Conservation (phyloP, 2,329 filamentous ascomycete species). For the Plenodomus lindquistii region DNA sequence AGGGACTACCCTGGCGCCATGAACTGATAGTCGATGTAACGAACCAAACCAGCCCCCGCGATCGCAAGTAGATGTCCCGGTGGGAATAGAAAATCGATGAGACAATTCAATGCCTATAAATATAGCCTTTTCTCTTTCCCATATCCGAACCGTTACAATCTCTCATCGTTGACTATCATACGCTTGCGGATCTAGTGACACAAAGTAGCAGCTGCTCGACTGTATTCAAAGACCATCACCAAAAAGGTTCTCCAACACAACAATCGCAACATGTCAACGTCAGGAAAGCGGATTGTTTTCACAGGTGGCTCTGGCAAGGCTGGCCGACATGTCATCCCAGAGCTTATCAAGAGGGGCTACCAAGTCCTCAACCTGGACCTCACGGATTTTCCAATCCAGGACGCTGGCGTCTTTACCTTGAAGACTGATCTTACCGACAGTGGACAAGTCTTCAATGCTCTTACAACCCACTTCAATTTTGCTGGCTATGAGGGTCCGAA, state of each 20-base stretch:
- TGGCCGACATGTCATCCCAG: slow-evolving; percentile 58
- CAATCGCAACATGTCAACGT: slow-evolving; percentile 21
- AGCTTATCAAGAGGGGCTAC: slow-evolving; percentile 56
- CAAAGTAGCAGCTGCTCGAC: not conserved
- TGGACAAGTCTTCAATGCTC: slow-evolving; percentile 60
- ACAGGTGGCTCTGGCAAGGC: slow-evolving; percentile 57
- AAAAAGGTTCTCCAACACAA: not conserved
- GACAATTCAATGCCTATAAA: slow-evolving; percentile 15
- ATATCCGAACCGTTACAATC: not conserved
- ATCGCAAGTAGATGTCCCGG: slow-evolving; percentile 13
- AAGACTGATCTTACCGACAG: slow-evolving; percentile 60
- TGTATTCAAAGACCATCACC: not conserved
- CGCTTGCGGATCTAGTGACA: not conserved
- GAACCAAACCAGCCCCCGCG: slow-evolving; percentile 5
- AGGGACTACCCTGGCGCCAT: not conserved
- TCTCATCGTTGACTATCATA: not conserved
- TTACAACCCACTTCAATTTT: slow-evolving; percentile 60
- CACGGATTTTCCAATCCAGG: slow-evolving; percentile 49
- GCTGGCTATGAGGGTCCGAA: slow-evolving; percentile 52
- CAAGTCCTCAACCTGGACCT: slow-evolving; percentile 62
- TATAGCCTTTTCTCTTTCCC: not conserved
- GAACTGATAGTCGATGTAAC: slow-evolving; percentile 3
- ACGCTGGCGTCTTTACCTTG: slow-evolving; percentile 55
- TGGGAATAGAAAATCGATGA: slow-evolving; percentile 5
- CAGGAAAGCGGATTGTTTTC: slow-evolving; percentile 48